Evolutionary conservation across 495 filamentous ascomycete species (phyloP).

Genomic region (Aspergillus sparsus): DNA sequence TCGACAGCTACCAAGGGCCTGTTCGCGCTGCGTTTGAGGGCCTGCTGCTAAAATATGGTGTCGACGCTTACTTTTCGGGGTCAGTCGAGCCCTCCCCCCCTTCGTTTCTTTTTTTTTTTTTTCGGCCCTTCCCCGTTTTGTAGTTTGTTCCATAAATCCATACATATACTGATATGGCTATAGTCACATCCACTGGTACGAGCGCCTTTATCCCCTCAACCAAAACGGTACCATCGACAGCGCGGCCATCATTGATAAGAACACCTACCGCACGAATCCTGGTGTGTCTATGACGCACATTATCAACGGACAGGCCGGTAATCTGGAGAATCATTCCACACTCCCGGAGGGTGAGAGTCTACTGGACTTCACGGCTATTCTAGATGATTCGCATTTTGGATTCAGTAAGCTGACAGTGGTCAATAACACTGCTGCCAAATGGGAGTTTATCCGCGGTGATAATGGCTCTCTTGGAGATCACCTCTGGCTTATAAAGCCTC

Average conservation of each 20-base stretch:
- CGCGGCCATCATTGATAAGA: slow-evolving; percentile 39
- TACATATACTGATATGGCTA: neutral
- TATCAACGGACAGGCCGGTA: slow-evolving; percentile 48
- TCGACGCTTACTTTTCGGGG: no score
- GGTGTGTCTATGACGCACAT: slow-evolving; percentile 51
- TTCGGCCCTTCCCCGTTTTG: no score
- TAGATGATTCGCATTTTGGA: slow-evolving; percentile 50
- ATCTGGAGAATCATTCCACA: slow-evolving; percentile 46
- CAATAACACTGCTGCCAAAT: slow-evolving; percentile 44
- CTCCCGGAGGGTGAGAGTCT: slow-evolving; percentile 33
- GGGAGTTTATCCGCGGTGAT: slow-evolving; percentile 47
- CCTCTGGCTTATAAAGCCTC: slow-evolving; percentile 23
- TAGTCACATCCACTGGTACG: slow-evolving; percentile 58
- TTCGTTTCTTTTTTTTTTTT: neutral
- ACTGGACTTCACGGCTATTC: slow-evolving; percentile 46
- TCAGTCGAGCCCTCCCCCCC: no score
- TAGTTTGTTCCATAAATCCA: no score
- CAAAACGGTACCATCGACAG: slow-evolving; percentile 38
- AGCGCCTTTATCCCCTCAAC: slow-evolving; percentile 45
- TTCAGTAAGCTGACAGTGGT: slow-evolving; percentile 51
- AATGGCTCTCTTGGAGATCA: slow-evolving; percentile 47
- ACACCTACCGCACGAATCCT: slow-evolving; percentile 46
- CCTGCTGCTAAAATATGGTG: no score
- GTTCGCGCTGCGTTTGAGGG: no score
- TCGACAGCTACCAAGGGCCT: no score